Conservation (phyloP, 306 rosid species). For the Glycine latifolia region DNA sequence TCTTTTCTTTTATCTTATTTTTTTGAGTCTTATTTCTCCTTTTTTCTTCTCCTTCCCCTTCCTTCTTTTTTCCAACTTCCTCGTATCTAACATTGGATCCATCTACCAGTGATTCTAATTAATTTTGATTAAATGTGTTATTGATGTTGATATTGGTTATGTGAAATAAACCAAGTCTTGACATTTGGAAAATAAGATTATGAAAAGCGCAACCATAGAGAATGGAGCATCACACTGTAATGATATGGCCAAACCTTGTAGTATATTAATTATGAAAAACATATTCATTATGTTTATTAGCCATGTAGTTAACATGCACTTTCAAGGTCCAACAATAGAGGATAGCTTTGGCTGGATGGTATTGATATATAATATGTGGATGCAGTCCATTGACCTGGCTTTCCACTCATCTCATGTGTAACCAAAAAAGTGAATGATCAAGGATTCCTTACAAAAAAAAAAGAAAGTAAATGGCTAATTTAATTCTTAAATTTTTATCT, state of each 20-base stretch:
- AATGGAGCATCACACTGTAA: conserved; percentile 18
- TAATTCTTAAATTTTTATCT: no score
- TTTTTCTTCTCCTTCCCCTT: no score
- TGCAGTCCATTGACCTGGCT: conserved; percentile 69
- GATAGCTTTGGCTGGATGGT: conserved; percentile 44
- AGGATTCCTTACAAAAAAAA: no score
- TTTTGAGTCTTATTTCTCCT: no score
- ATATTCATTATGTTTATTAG: conserved; percentile 35
- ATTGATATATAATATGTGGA: conserved; percentile 37
- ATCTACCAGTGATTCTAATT: no score
- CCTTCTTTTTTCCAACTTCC: no score
- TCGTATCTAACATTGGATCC: no score
- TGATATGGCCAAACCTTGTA: conserved; percentile 35
- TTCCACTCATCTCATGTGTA: conserved; percentile 60
- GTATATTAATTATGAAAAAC: conserved; percentile 13
- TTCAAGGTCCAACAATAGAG: conserved; percentile 44
- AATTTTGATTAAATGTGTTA: no score
- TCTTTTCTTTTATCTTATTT: no score
- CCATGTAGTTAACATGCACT: background rate
- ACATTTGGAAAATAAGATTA: conserved; percentile 18
- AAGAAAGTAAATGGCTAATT: no score
- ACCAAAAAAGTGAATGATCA: no score
- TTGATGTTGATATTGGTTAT: no score
- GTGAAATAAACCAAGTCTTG: conserved; percentile 20
- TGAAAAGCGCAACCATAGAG: conserved; percentile 20